These are phyloP conservation scores for Tetrastigma voinierianum DNA, from an alignment of 164 flowering plant genomes.

Conservation along the genomic window DNA sequence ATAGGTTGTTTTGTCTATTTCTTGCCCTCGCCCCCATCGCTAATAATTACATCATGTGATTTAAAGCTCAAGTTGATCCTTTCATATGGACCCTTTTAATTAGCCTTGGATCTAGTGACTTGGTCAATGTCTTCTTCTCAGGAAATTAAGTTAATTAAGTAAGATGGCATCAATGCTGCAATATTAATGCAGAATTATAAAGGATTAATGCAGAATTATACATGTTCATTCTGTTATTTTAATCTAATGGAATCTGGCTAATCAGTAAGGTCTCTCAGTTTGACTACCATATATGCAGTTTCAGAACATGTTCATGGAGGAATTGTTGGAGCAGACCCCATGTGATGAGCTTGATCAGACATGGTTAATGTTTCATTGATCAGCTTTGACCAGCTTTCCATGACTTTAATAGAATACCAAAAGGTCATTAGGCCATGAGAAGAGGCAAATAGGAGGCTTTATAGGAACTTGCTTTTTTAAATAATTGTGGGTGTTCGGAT, in stretches of 20 bases:
- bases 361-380: neutral
- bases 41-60: conserved; percentile 6
- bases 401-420: neutral
- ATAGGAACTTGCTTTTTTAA: too few relatives aligned
- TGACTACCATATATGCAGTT: neutral
- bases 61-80: conserved; percentile 5
- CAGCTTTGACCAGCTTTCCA: neutral
- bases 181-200: neutral
- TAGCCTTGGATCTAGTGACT: conserved; percentile 12
- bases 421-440: conserved; percentile 1
- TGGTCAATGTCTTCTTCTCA: neutral
- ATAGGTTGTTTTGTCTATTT: too few relatives aligned
- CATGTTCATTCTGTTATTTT: neutral
- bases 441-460: neutral
- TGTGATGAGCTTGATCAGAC: neutral
- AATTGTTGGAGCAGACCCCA: neutral
- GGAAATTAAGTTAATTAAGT: conserved; percentile 3
- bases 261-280: neutral
- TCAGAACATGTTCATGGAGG: neutral
- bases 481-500: too few relatives aligned
- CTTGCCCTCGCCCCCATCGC: neutral
- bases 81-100: neutral
- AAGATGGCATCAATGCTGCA: neutral
- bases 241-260: neutral
- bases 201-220: conserved; percentile 7